These are phyloP conservation scores for Phalaenopsis equestris DNA, from an alignment of 106 monocot species.

Conservation along the genomic window DNA sequence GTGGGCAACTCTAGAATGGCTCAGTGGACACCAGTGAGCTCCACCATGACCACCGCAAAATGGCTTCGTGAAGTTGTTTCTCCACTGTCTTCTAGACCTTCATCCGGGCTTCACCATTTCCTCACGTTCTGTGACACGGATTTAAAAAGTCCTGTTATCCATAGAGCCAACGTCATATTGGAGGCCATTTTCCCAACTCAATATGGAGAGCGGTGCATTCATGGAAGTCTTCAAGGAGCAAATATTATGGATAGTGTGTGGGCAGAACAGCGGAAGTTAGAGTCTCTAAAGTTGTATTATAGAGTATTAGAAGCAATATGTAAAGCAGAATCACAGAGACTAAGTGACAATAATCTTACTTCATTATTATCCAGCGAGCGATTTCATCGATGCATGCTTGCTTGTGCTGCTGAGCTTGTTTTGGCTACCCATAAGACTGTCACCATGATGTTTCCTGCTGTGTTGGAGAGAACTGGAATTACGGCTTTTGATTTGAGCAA, in stretches of 20 bases:
- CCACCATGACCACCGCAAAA: constrained; percentile 94
- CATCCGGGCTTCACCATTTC: constrained; percentile 60
- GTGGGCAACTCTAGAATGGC: constrained; percentile 28
- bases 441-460: constrained; percentile 92
- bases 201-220: constrained; percentile 39
- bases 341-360: constrained; percentile 63
- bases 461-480: constrained; percentile 80
- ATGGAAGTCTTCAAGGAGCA: constrained; percentile 44
- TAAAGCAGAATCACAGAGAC: constrained; percentile 60
- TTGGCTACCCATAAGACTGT: constrained; percentile 92
- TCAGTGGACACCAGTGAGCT: constrained; percentile 67
- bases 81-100: constrained; percentile 60
- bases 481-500: constrained; percentile 98
- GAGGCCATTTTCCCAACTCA: constrained; percentile 83
- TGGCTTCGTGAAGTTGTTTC: constrained; percentile 91
- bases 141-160: constrained; percentile 38
- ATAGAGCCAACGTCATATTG: constrained; percentile 62
- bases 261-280: constrained; percentile 83
- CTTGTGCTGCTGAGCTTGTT: constrained; percentile 90
- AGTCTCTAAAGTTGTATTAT: constrained; percentile 85
- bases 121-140: constrained; percentile 53
- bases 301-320: constrained; percentile 88
- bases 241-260: constrained; percentile 67
- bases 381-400: constrained; percentile 95
- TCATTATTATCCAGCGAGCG: constrained; percentile 73